Evolutionary conservation across 1,284 basidiomycete species (phyloP), one percentile per base, ranked within the genome.

Genomic region (Laetiporus sulphureus): DNA sequence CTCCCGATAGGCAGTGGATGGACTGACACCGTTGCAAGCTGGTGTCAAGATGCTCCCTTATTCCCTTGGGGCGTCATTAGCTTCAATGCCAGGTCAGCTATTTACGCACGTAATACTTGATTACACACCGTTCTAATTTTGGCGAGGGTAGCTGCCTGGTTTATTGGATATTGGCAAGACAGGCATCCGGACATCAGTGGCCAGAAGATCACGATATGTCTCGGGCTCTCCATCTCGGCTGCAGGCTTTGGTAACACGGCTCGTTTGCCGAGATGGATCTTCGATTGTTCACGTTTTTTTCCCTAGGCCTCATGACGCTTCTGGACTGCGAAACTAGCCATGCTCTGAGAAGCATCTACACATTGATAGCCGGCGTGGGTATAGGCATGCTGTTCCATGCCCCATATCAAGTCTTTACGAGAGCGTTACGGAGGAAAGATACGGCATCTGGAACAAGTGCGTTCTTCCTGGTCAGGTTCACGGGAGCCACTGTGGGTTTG

Each of bases 401-500:
- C 1, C 87, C 86, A 7, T 87, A 85, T 55, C 83, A 87, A 56
- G 72, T 87, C 12, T 84, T 89, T 57, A 75, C 74, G 33, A 71
- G 69, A 46, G 74, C 79, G 13, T 60, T 90, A 29, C 67, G 72
- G 46, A 72, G 77, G 8, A 64, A 71, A 36, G 78, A 87, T 51
- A 63, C 87, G 42, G 83, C 85, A n/a, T 73, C 78, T 32, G 83
- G 82, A 21, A 89, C 86, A 11, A 81, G 83, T 56, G 86, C 84
- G 18, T 89, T 90, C 58, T 89, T 90, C 60, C 69, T 90, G 42
- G 83, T 88, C 35, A 72, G 86, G 32, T 90, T 89, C 62, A 89
- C 85, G 29, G 86, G 86, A 12, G 82, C 86, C 23, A 87, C 85
- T 4, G 69, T 83, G 37, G 86, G 87, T 46, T 60, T 90, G 63